Base-by-base conservation (phyloP, 192 early-diverging fungal species). In the Gamsiella multidivaricata region DNA sequence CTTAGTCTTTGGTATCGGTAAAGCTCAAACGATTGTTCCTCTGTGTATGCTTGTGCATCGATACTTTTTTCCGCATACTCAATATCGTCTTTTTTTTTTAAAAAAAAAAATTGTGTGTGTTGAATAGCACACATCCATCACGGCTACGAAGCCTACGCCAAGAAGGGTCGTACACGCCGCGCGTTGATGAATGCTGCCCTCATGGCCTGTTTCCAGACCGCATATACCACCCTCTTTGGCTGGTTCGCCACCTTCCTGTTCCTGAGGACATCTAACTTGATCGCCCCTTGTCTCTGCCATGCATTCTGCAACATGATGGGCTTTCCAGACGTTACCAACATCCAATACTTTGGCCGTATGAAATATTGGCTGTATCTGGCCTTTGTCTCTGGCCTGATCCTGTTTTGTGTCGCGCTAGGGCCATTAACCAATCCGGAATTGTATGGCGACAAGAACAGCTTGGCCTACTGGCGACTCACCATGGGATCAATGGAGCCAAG, bases 221-320 rank as follows among this genome's bases (percentile, higher is more conserved):
- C 49, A 0, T 95, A 93, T 68, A 95, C 93, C 2, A 91, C 86
- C 1, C 20, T 94, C 5, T 95, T 93, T 82, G 94, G 94, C 17
- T 93, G 91, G 90, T 93, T 88, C 82, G 88, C 88, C 14, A 86
- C 86, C 3, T 93, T 83, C 61, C 26, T 91, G 31, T 85, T 93
- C 46, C 25, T 92, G 9, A 82, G 90, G 51, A 91, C 89, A 68
- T 85, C 88, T 5, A 82, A 67, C 52, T 22, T 93, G 9, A 34
- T 81, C 34, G 69, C 83, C 1, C 82, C 87, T 12, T 81, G 90
- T 26, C 36, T 88, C 5, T 79, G 81, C 18, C 94, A 95, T 66
- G 65, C 82, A 32, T 89, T 95, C 49, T 93, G 92, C 69, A 95
- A 95, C 58, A 69, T 83, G 18, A 89, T 93, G 88, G 94, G 94